phyloP scores from a whole-genome alignment of 2,329 filamentous ascomycete species.

The Tolypocladium amazonense region DNA sequence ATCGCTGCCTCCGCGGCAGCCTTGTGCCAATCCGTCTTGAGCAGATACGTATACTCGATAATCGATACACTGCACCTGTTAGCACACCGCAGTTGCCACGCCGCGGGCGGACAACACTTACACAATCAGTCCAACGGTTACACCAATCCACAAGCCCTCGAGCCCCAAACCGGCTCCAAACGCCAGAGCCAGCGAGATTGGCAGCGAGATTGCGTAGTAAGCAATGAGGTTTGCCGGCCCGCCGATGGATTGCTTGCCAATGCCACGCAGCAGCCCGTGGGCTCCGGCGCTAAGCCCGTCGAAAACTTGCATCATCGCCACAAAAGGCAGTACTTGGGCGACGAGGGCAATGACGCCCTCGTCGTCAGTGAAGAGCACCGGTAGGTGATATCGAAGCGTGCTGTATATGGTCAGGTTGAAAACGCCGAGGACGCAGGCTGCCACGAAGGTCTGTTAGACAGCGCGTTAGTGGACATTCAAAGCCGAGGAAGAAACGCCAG shows the following conservation, averaged over 20 bases:
- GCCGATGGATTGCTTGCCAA: conserved; percentile 82
- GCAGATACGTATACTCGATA: conserved; percentile 43
- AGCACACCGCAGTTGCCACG: neutral
- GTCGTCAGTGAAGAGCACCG: conserved; percentile 68
- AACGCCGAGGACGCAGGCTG: conserved; percentile 60
- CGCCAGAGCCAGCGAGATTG: conserved; percentile 66
- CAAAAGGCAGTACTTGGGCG: conserved; percentile 62
- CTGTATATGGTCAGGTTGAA: conserved; percentile 67
- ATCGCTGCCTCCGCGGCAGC: conserved; percentile 41
- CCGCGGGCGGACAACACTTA: conserved; percentile 22
- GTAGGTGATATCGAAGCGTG: conserved; percentile 60
- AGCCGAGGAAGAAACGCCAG: neutral
- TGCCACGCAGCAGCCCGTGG: conserved; percentile 75
- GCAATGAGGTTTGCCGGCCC: conserved; percentile 79
- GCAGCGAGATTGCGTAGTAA: conserved; percentile 81
- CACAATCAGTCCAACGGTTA: conserved; percentile 60
- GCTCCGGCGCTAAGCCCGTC: conserved; percentile 71
- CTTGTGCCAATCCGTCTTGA: conserved; percentile 41
- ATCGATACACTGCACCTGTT: conserved; percentile 30
- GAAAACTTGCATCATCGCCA: conserved; percentile 82
- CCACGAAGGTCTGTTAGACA: conserved; percentile 39
- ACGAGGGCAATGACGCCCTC: conserved; percentile 58
- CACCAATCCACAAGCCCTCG: conserved; percentile 70
- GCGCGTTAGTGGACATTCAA: neutral
- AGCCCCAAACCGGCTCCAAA: conserved; percentile 72